Conservation (phyloP, 164 flowering plant genomes). For the Santalum album region DNA sequence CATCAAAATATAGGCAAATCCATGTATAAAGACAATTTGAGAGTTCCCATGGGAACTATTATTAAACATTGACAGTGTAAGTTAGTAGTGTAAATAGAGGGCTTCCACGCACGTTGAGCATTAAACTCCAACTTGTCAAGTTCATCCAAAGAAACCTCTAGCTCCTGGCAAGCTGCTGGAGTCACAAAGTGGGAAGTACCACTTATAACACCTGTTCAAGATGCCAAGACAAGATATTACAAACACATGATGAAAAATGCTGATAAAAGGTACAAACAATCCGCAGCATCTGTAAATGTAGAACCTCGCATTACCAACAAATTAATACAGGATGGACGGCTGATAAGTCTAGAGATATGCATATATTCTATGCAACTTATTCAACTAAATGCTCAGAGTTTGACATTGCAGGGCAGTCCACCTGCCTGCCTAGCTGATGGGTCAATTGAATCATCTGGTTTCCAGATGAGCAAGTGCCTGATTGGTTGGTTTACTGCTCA, state of each 20-base stretch:
- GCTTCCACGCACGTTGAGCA: conserved; percentile 39
- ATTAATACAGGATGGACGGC: too few species aligned
- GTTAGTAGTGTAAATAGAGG: conserved; percentile 3
- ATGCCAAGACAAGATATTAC: background rate
- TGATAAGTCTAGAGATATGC: too few species aligned
- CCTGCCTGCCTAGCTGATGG: too few species aligned
- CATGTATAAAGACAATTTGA: background rate
- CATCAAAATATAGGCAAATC: background rate
- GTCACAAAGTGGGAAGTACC: conserved; percentile 51
- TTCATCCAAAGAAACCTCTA: conserved; percentile 38
- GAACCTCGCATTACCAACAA: too few species aligned
- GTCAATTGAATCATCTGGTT: too few species aligned
- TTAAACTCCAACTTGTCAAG: conserved; percentile 42
- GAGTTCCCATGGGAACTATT: background rate
- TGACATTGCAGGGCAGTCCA: too few species aligned
- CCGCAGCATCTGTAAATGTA: too few species aligned
- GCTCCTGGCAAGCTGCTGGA: conserved; percentile 47
- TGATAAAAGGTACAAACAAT: background rate
- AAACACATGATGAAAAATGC: background rate
- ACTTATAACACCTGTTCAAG: conserved; percentile 42
- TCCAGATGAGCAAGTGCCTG: too few species aligned
- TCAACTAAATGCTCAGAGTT: too few species aligned
- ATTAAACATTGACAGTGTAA: conserved; percentile 5
- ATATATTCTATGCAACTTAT: too few species aligned
- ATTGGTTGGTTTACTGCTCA: too few species aligned